phyloP scores from a whole-genome alignment of 176 grass and related monocot species.

The Triticum monococcum region DNA sequence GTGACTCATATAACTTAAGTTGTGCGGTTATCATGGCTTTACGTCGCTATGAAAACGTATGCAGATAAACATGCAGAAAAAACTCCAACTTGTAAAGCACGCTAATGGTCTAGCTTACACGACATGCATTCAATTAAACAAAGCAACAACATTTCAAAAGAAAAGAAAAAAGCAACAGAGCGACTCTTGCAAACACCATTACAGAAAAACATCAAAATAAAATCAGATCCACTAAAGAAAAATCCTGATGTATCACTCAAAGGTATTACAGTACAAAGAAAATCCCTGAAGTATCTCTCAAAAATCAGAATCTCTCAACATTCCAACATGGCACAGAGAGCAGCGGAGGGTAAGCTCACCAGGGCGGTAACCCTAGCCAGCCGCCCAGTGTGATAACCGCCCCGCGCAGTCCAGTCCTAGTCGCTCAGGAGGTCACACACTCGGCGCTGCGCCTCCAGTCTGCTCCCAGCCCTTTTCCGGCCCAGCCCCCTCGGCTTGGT shows the following conservation, averaged over 20 bases:
- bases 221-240: neutral
- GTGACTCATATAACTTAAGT: neutral
- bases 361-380: neutral
- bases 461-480: slow-evolving; percentile 25
- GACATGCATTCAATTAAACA: neutral
- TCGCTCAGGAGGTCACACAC: slow-evolving; percentile 36
- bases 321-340: neutral
- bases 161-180: too few relatives aligned
- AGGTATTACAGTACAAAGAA: too few relatives aligned
- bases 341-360: neutral
- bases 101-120: neutral
- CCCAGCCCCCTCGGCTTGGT: slow-evolving; percentile 22
- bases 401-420: neutral
- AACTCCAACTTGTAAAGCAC: neutral
- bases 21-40: neutral
- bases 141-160: neutral
- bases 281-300: neutral
- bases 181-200: too few relatives aligned
- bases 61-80: neutral
- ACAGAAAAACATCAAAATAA: neutral
- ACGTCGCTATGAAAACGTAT: neutral
- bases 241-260: neutral
- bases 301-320: neutral
- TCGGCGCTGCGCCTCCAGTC: slow-evolving; percentile 31
- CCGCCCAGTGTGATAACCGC: neutral